These are phyloP conservation scores for Claviceps monticola DNA, from an alignment of 2,329 filamentous ascomycete species.

Conservation along the genomic window DNA sequence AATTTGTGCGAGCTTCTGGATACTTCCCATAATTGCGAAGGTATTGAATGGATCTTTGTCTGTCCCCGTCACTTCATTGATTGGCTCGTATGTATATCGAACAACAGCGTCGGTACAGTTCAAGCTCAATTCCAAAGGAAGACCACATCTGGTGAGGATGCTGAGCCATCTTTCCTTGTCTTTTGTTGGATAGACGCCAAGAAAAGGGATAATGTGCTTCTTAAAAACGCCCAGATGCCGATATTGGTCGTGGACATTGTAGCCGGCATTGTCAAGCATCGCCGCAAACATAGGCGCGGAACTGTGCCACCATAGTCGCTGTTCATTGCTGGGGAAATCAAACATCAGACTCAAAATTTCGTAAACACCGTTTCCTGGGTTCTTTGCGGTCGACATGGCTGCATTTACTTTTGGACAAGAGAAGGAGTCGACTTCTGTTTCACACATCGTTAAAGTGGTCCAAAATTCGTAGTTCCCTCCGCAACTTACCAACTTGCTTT, in stretches of 20 bases:
- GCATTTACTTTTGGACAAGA: neutral
- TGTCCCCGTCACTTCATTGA: neutral
- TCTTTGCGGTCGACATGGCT: neutral
- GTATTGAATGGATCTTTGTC: neutral
- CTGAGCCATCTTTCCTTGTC: neutral
- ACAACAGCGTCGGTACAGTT: neutral
- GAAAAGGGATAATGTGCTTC: neutral
- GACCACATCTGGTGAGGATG: neutral
- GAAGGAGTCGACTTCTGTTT: neutral
- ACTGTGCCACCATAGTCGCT: constrained; percentile 3
- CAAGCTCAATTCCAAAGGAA: constrained; percentile 1
- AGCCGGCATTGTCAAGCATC: neutral
- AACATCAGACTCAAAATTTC: neutral
- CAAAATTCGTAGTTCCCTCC: neutral
- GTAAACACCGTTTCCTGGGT: neutral
- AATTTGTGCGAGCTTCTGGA: neutral
- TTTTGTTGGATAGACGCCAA: neutral
- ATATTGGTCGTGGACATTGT: neutral
- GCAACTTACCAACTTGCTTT: too few relatives aligned
- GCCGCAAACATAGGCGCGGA: neutral
- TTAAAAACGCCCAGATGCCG: neutral
- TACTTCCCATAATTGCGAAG: neutral
- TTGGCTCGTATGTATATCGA: constrained; percentile 2
- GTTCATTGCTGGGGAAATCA: neutral
- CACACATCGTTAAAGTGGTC: neutral